Evolutionary conservation across 2,329 filamentous ascomycete genomes (phyloP), one percentile per base, ranked within the genome.

Genomic region (Fusarium mexicanum): DNA sequence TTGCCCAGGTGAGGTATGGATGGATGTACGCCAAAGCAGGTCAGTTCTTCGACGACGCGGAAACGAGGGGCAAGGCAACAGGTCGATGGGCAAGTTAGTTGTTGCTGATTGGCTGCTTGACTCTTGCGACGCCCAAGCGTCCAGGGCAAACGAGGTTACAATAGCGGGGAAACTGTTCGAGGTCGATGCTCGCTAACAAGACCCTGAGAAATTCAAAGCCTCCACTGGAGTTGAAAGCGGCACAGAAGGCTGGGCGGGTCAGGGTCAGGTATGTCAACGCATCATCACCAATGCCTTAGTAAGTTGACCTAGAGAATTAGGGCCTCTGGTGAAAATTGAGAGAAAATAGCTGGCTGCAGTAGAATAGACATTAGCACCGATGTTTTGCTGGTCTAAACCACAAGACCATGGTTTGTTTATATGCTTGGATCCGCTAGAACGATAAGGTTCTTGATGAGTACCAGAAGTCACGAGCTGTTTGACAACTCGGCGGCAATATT

Each of bases 21-120:
- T 37, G 47, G 59, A 74, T 63, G 71, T 61, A 71, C 47, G 65
- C 62, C 69, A 71, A 60, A 53, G 43, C 38, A 68, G 38, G 64
- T 43, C 47, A 58, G 48, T 43, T 57, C 69, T 46, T 63, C 50
- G 35, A 40, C 40, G 40, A 72, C 35, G 51, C 51, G 64, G 64
- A 63, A 77, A 77, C 68, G 76, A 78, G 76, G 76, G 76, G 76
- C 76, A 75, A 67, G 71, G 63, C 51, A 67, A 55, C 68, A 63
- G 65, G 65, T 38, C 11, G 68, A 72, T 61, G 24, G 50, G 38
- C 58, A 37, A 22, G 71, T 43, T 53, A 43, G 38, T 50, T 61
- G 44, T 33, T 69, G 60, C n/a, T 75, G 58, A 66, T 68, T 67
- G 60, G 72, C 48, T 66, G 33, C 10, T 33, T 47, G 33, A 61